Evolutionary conservation across 2,329 filamentous ascomycete genomes (phyloP), one percentile per base, ranked within the genome.

Genomic region (Epichloe uncinata): DNA sequence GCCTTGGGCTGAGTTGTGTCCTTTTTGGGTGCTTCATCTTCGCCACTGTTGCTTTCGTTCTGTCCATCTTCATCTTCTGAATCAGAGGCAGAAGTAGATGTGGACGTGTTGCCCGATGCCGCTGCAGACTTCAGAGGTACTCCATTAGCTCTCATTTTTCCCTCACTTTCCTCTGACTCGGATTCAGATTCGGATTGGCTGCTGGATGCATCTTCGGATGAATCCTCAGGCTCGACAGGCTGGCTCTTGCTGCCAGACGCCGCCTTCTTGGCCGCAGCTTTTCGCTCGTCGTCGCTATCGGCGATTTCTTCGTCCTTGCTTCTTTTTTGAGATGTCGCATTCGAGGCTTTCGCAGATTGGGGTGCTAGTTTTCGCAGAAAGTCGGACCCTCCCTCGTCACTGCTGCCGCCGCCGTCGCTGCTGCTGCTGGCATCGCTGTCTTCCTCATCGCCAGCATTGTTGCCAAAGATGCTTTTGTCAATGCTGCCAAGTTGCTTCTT

Each of bases 221-320:
- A 30, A 49, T 63, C 56, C 40, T 52, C 33, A 9, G 47, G 18
- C 34, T 52, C 42, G 16, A 42, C 2, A n/a, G 51, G 20, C 11
- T 30, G 41, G 9, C 44, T 40, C 22, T 56, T 51, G 26, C 54
- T 55, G 35, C 42, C 33, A 26, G 51, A 41, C n/a, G 50, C 47
- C 37, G n/a, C 20, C 3, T 53, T 56, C 35, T 60, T 62, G 34
- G 58, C 54, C 16, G 60, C 53, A 37, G 61, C 54, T 44, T 60
- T 61, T 49, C 63, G 64, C 52, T 69, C 68, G 56, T 56, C 64
- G 56, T 71, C 67, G 56, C 68, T 71, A 50, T 71, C 68, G 57
- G 67, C 66, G 52, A 71, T 69, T 53, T 70, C 68, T 20, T 67
- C 64, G 42, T 62, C 53, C 54, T 64, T 63, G 59, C 55, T 60